phyloP scores from a whole-genome alignment of 2,329 filamentous ascomycete genomes.

The Talaromyces sp. region DNA sequence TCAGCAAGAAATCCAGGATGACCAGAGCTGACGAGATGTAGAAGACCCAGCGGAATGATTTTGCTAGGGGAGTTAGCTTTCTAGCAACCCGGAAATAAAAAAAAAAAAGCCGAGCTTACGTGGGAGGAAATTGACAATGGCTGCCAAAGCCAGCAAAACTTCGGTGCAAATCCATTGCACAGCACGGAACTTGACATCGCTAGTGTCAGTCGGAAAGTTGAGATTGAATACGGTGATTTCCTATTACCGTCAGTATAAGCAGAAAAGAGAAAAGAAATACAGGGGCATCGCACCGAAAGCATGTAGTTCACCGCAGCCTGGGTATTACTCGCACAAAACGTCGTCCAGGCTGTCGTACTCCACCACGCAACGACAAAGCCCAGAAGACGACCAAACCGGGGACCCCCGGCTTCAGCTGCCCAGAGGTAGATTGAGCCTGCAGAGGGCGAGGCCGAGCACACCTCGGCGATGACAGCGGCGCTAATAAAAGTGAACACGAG shows the following conservation, averaged over 20 bases:
- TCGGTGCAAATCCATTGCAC: slow-evolving; percentile 57
- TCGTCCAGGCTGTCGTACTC: slow-evolving; percentile 59
- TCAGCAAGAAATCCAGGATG: slow-evolving; percentile 53
- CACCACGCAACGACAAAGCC: slow-evolving; percentile 61
- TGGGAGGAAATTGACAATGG: slow-evolving; percentile 46
- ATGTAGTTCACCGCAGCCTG: slow-evolving; percentile 49
- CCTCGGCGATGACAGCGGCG: slow-evolving; percentile 55
- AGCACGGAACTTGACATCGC: slow-evolving; percentile 52
- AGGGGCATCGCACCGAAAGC: slow-evolving; percentile 38
- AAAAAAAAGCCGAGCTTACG: slow-evolving; percentile 31
- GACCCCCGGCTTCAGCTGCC: slow-evolving; percentile 55
- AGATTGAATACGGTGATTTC: slow-evolving; percentile 54
- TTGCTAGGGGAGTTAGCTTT: slow-evolving; percentile 26
- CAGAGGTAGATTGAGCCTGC: slow-evolving; percentile 57
- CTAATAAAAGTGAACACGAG: slow-evolving; percentile 57
- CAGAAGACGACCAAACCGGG: slow-evolving; percentile 49
- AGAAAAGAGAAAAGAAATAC: too few species aligned
- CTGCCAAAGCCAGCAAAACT: slow-evolving; percentile 45
- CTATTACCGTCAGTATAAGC: slow-evolving; percentile 22
- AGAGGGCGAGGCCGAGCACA: slow-evolving; percentile 54
- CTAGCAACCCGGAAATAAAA: neutral
- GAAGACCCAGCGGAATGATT: slow-evolving; percentile 46
- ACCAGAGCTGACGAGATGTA: slow-evolving; percentile 47
- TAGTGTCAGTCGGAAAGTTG: slow-evolving; percentile 48
- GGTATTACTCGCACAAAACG: slow-evolving; percentile 51